phyloP scores from a whole-genome alignment of 768 basidiomycete genomes.

The Crucibulum laeve region DNA sequence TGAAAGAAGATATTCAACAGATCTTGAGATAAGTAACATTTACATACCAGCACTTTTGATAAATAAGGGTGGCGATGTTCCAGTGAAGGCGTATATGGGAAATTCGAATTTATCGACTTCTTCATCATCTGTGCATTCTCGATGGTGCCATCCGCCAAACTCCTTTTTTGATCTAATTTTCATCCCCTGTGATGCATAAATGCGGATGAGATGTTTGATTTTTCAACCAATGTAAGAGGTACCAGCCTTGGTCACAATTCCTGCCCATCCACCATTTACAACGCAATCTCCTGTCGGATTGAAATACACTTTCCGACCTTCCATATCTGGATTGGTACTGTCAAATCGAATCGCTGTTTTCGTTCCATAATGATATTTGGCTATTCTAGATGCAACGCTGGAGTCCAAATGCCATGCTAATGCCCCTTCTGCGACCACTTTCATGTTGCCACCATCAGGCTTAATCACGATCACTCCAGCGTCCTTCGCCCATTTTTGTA shows the following conservation, averaged over 20 bases:
- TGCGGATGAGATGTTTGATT: too few relatives aligned
- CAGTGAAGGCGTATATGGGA: conserved; percentile 13
- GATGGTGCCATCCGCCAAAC: conserved; percentile 6
- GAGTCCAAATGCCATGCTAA: conserved; percentile 22
- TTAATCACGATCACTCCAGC: conserved; percentile 9
- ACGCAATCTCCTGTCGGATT: conserved; percentile 5
- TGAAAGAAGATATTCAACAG: conserved; percentile 11
- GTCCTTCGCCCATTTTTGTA: conserved; percentile 15
- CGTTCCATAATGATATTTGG: conserved; percentile 20
- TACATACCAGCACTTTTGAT: conserved; percentile 8
- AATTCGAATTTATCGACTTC: conserved; percentile 7
- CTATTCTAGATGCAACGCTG: conserved; percentile 16
- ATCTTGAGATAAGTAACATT: conserved; percentile 3
- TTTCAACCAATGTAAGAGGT: not conserved
- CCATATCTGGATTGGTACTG: conserved; percentile 8
- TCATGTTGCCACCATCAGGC: conserved; percentile 19
- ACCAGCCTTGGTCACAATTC: conserved; percentile 18
- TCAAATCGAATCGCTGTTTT: conserved; percentile 6
- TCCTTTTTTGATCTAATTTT: conserved; percentile 5
- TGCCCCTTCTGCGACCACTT: conserved; percentile 24
- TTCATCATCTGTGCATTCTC: conserved; percentile 4
- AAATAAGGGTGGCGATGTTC: conserved; percentile 9
- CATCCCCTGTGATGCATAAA: conserved; percentile 2
- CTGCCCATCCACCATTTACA: conserved; percentile 12
- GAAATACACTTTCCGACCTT: conserved; percentile 4